phyloP scores from a whole-genome alignment of 2,329 filamentous ascomycete species.

The Aspergillus pseudoglaucus region DNA sequence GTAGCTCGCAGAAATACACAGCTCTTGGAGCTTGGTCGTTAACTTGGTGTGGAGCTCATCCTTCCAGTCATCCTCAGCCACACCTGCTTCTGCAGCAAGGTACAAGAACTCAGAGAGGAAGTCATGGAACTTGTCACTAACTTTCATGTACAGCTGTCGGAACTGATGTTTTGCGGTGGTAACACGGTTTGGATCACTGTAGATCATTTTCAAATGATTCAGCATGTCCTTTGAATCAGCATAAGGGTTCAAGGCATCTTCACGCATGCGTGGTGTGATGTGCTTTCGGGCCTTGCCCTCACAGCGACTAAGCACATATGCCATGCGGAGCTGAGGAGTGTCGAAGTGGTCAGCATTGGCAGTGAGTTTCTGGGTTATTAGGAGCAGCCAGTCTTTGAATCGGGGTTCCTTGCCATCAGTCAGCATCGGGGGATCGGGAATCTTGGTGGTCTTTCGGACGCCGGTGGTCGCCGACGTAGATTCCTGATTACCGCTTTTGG shows the following conservation, averaged over 20 bases:
- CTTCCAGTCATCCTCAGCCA: not conserved
- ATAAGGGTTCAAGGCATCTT: not conserved
- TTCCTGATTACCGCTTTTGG: no score
- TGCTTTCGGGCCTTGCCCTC: not conserved
- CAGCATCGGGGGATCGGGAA: no score
- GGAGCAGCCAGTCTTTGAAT: no score
- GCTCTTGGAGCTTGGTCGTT: not conserved
- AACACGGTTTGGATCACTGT: not conserved
- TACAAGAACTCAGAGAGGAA: slow-evolving; percentile 4
- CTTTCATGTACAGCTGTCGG: not conserved
- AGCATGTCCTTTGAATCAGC: not conserved
- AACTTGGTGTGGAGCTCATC: not conserved
- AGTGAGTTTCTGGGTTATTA: no score
- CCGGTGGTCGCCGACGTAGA: no score
- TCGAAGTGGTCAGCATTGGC: no score
- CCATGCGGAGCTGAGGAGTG: no score
- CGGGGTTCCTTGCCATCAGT: no score
- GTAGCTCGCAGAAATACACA: not conserved
- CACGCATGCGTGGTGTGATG: not conserved
- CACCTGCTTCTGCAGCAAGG: not conserved
- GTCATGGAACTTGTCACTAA: slow-evolving; percentile 1
- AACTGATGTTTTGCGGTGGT: not conserved
- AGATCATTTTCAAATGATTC: not conserved
- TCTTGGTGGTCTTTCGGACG: no score
- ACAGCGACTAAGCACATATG: no score